Base-by-base conservation (phyloP, 495 filamentous ascomycete genomes). In the Xylaria telfairii region DNA sequence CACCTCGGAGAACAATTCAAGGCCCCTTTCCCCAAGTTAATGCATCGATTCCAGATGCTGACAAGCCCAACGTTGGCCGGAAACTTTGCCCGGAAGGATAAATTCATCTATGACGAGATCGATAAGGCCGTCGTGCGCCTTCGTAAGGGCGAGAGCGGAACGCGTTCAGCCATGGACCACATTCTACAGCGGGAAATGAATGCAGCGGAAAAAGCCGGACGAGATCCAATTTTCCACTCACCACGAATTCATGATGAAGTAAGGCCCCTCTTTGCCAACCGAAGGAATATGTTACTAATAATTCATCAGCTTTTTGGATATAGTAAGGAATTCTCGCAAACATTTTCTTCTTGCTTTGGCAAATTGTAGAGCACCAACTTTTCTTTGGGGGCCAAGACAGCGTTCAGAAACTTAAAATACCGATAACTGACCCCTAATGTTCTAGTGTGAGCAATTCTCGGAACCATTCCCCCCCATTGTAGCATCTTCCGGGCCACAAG, bases 151-250 rank as follows among this genome's bases (percentile, higher is more conserved):
- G 68, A 77, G 69, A 26, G 28, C 19, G 64, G 68, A 13, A 61
- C 72, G 19, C 62, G 68, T 0, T 80, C 57, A 7, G 83, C 79
- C 9, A 73, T 84, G 56, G 77, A 84, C 67, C 71, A 77, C 17
- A 76, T 84, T n/a, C 46, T 85, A 6, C 68, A 74, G 26, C 77
- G 82, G 37, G 81, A 83, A 69, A 73, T 72, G 28, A 66, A 65
- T 12, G 39, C 75, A 12, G 78, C 82, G 0, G 46, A 70, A 19
- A 81, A 82, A 72, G 79, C 74, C 24, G 71, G 74, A 47, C 69
- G 78, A 30, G 41, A 59, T 30, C 81, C 81, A 3, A 47, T 63
- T 54, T 71, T 65, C 46, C 72, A 74, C 34, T 68, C 63, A 28
- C 70, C 53, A 4, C 74, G 62, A 62, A 79, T 82, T 46, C 47